phyloP scores from a whole-genome alignment of 176 grass and related monocot species.

The Neostapfia colusana region DNA sequence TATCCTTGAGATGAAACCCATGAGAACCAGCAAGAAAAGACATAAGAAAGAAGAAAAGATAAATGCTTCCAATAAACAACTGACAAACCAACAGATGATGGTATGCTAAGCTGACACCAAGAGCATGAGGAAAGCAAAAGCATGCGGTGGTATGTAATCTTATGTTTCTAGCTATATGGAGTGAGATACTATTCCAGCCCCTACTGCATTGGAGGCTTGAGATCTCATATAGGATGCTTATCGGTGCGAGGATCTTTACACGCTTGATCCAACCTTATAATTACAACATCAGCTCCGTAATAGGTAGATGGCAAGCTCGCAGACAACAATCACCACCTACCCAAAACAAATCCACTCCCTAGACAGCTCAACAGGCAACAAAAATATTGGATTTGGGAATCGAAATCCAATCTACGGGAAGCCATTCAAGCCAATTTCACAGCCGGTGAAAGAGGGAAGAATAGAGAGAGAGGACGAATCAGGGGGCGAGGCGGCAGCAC shows the following conservation, averaged over 20 bases:
- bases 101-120: neutral
- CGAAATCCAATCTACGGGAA: too few species aligned
- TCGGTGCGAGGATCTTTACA: neutral
- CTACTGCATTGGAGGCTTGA: neutral
- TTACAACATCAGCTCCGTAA: too few species aligned
- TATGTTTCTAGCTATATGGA: neutral
- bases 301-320: too few species aligned
- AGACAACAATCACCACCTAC: neutral
- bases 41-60: neutral
- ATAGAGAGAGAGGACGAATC: neutral
- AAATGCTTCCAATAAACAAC: neutral
- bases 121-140: neutral
- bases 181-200: neutral
- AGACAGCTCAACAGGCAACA: too few species aligned
- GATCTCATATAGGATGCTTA: neutral
- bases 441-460: neutral
- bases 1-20: neutral
- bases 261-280: too few species aligned
- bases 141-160: neutral
- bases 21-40: neutral
- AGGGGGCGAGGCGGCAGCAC: neutral
- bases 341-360: too few species aligned
- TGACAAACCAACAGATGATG: neutral
- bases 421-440: neutral
- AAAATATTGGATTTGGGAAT: too few species aligned